Evolutionary conservation across 129 eudicot genomes (phyloP), one percentile per base, ranked within the genome.

Genomic region (Centrapalus pauciflorus): DNA sequence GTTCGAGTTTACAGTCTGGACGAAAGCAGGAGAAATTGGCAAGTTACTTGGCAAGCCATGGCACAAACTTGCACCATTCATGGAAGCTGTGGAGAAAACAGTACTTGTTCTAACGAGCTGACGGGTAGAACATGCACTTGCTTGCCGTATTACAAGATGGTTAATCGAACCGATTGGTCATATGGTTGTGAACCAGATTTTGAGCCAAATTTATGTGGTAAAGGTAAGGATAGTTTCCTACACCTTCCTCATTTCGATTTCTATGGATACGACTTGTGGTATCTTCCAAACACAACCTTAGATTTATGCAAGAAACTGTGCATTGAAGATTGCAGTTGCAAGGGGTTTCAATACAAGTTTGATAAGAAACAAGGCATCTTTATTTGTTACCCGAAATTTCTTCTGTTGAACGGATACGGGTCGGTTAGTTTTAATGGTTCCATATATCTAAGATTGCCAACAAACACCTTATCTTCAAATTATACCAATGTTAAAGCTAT

Each of bases 81-180:
- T 56, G 88, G 88, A 48, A 54, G 65, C n/a, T 83, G 88, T 49
- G 84, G 88, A 11, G 61, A 27, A 28, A 72, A 83, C 66, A 70
- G 73, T 60, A 20, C 74, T 2, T 79, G 88, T 52, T 64, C 75
- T 3, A 69, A 83, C 64, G 51, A 64, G 5, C 72, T 55, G 7
- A 37, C 3, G 8, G 80, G 82, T 11, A 45, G 77, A 59, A 63
- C 61, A 41, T 83, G 89, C 62, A 33, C 82, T 13, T 80, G 89
- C 14, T 20, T 77, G 9, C 80, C 80, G 0, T 69, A 78, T 52
- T 80, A 71, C 72, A 73, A 43, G 76, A 61, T 80, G 74, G 52
- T 72, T 60, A 45, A 80, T 46, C 25, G 0, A 7, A 43, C 48
- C 1, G 83, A 83, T 73, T 73, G 80, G 76, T 67, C 78, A 1